Conservation (phyloP, 2,329 filamentous ascomycete genomes). For the Daldinia sp. region DNA sequence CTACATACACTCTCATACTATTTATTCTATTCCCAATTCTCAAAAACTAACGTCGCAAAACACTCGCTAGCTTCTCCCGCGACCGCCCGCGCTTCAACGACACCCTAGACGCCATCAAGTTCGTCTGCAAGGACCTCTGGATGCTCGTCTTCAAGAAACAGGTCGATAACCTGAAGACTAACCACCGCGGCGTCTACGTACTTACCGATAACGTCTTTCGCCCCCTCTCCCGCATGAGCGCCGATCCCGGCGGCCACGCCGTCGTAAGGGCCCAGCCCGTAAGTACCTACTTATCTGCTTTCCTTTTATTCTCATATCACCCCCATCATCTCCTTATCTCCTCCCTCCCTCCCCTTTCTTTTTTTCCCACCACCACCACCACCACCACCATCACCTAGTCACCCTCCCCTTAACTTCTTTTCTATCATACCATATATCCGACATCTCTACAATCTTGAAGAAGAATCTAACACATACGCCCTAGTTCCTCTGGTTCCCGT, state of each 20-base stretch:
- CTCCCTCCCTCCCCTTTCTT: neutral
- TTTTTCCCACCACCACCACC: neutral
- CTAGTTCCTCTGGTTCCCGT: slow-evolving; percentile 95
- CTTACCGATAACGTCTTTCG: slow-evolving; percentile 93
- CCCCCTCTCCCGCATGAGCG: slow-evolving; percentile 89
- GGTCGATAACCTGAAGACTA: slow-evolving; percentile 98
- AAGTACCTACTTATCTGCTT: slow-evolving; percentile 53
- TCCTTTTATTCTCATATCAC: slow-evolving; percentile 6
- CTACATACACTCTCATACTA: too few species aligned
- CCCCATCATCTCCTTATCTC: slow-evolving; percentile 9
- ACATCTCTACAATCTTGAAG: too few species aligned
- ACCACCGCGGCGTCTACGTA: slow-evolving; percentile 96
- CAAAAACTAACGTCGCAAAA: neutral
- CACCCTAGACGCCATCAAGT: slow-evolving; percentile 96
- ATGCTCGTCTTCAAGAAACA: slow-evolving; percentile 94
- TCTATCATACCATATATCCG: neutral
- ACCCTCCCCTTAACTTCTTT: neutral
- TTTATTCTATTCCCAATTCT: too few species aligned
- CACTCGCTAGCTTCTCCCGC: slow-evolving; percentile 74
- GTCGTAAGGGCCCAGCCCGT: slow-evolving; percentile 83
- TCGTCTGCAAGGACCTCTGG: slow-evolving; percentile 98
- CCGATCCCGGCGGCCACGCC: slow-evolving; percentile 79
- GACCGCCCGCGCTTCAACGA: slow-evolving; percentile 91
- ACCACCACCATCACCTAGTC: neutral
- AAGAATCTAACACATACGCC: neutral